These are phyloP conservation scores for Podospora conica DNA, from an alignment of 495 filamentous ascomycete species.

Conservation along the genomic window DNA sequence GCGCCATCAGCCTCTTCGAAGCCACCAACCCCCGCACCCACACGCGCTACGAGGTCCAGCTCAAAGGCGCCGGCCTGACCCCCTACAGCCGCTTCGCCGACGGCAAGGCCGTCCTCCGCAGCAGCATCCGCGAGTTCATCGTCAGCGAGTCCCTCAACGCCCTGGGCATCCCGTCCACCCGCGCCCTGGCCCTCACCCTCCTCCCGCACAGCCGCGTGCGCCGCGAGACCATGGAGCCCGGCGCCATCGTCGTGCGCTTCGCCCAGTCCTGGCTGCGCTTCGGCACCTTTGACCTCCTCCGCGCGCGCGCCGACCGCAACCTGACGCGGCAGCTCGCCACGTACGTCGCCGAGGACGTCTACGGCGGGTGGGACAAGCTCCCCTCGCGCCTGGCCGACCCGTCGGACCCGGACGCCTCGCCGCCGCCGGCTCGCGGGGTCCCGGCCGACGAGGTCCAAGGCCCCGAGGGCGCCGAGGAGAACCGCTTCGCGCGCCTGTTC, in stretches of 20 bases:
- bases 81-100: constrained; percentile 98
- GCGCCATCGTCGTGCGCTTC: constrained; percentile 85
- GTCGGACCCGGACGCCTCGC: constrained; percentile 28
- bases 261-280: constrained; percentile 89
- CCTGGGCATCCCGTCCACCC: constrained; percentile 75
- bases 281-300: constrained; percentile 86
- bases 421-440: constrained; percentile 43
- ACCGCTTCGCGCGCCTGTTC: constrained; percentile 81
- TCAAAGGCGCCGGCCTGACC: constrained; percentile 89
- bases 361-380: constrained; percentile 74
- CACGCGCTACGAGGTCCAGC: constrained; percentile 76
- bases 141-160: constrained; percentile 83
- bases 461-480: constrained; percentile 60
- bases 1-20: constrained; percentile 92
- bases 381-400: constrained; percentile 53
- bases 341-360: constrained; percentile 80
- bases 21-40: constrained; percentile 68
- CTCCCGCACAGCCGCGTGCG: constrained; percentile 64
- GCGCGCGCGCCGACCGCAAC: constrained; percentile 71
- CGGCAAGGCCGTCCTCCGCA: constrained; percentile 86
- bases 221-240: constrained; percentile 83
- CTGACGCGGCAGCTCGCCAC: constrained; percentile 66
- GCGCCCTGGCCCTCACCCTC: constrained; percentile 76
- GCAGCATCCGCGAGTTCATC: constrained; percentile 87
- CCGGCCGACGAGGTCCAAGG: constrained; percentile 55